Conservation (phyloP, 169 alveolate species). For the Cryptosporidium sp. region DNA sequence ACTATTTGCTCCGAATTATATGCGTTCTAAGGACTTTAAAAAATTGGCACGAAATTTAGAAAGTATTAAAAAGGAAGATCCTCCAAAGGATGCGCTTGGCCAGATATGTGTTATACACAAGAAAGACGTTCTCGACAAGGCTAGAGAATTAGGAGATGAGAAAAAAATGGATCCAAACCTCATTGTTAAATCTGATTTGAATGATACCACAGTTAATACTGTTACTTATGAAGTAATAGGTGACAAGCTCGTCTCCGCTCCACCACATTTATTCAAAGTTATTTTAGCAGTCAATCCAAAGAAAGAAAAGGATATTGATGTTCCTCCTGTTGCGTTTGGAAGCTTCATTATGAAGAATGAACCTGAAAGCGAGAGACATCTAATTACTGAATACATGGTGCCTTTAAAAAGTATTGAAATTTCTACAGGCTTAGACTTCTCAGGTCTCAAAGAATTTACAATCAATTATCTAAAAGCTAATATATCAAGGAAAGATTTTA, state of each 20-base stretch:
- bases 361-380: slow-evolving; percentile 39
- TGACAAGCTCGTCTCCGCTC: slow-evolving; percentile 72
- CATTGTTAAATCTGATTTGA: slow-evolving; percentile 31
- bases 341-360: slow-evolving; percentile 69
- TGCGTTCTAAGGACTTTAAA: slow-evolving; percentile 35
- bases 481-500: slow-evolving; percentile 10
- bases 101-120: slow-evolving; percentile 67
- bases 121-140: slow-evolving; percentile 30
- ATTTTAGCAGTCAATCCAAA: slow-evolving; percentile 64
- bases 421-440: slow-evolving; percentile 72
- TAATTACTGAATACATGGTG: slow-evolving; percentile 47
- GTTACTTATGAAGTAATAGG: slow-evolving; percentile 71
- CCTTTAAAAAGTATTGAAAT: slow-evolving; percentile 76
- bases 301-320: background rate
- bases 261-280: slow-evolving; percentile 74
- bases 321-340: slow-evolving; percentile 65
- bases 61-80: slow-evolving; percentile 16
- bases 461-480: background rate
- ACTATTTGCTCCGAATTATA: slow-evolving; percentile 59
- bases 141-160: slow-evolving; percentile 70
- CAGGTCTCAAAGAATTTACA: slow-evolving; percentile 52
- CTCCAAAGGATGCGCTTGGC: slow-evolving; percentile 65
- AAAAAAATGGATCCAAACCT: slow-evolving; percentile 30
- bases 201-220: slow-evolving; percentile 15
- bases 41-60: slow-evolving; percentile 17